Base-by-base conservation (phyloP, 257 asterid genomes). In the Solanum chilense region DNA sequence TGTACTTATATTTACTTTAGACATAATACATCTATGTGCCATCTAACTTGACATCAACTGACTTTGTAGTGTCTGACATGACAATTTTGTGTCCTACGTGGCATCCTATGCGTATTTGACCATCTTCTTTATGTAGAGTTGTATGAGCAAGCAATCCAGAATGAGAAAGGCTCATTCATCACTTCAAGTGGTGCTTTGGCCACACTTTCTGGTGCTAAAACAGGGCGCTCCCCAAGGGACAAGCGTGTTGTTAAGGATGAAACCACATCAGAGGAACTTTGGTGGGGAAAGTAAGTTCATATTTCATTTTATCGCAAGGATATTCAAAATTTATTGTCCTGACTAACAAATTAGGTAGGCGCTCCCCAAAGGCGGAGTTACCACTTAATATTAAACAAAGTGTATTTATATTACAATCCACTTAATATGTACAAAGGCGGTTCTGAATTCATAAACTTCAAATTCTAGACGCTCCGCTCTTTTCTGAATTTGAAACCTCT, bases 251-350 rank as follows among this genome's bases (percentile, higher is more conserved):
- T 96, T 15, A 95, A 88, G 80, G 99, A 96, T 83, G 99, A 94
- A 75, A 92, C 93, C 62, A 94, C 84, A 25, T 9, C 98, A 2
- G 88, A 90, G 9, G 97, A 95, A 69, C 98, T 96, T 89, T 96
- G 99, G 99, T 96, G 98, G 99, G 99, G 99, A 88, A 96, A 96
- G 99, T 96, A 87, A 93, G 99, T 87, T 31, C 83, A 44, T 42
- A 25, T 44, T 42, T 76, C 2, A 5, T 76, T 75, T 42, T 41
- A 76, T 23, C 9, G n/a, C 13, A 76, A n/a, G 3, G 2, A 3
- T 15, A 76, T 76, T n/a, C 14, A 2, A 42, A 76, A 7, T 15
- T 76, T 44, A 76, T 4, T 41, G 7, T n/a, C 23, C 49, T 42
- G 1, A 42, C 21, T 18, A 18, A 71, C 14, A 5, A 10, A 33